phyloP scores from a whole-genome alignment of 331 rosid genomes.

The Ulmus americana region DNA sequence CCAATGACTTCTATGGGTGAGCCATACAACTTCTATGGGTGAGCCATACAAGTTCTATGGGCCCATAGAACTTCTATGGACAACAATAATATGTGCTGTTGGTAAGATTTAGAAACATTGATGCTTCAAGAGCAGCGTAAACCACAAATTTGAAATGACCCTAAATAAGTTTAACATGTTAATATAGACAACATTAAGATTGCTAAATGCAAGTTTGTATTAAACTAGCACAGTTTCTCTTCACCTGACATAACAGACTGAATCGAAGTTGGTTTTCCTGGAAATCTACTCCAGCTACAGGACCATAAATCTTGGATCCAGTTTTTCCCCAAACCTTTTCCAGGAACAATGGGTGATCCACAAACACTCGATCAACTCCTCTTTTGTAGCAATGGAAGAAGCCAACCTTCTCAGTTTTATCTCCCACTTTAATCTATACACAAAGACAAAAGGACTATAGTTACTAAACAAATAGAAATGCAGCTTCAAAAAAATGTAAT shows the following conservation, averaged over 20 bases:
- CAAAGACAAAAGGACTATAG: background rate
- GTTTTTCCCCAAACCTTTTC: constrained; percentile 81
- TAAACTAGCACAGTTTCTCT: constrained; percentile 8
- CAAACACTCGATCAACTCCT: constrained; percentile 76
- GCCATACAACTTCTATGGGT: too few relatives aligned
- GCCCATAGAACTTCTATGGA: too few relatives aligned
- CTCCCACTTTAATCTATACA: constrained; percentile 46
- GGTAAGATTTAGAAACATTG: constrained; percentile 52
- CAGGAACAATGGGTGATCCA: constrained; percentile 63
- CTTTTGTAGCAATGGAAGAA: constrained; percentile 68
- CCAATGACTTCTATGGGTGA: too few relatives aligned
- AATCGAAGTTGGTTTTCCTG: constrained; percentile 60
- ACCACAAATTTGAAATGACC: constrained; percentile 9
- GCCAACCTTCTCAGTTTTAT: constrained; percentile 45
- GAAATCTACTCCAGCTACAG: constrained; percentile 52
- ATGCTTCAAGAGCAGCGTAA: constrained; percentile 74
- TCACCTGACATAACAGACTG: constrained; percentile 67
- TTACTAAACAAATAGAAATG: background rate
- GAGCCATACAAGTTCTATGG: too few relatives aligned
- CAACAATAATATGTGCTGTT: constrained; percentile 47
- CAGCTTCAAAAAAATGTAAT: too few relatives aligned
- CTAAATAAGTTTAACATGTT: too few relatives aligned
- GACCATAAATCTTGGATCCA: constrained; percentile 64
- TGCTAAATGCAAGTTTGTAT: too few relatives aligned
- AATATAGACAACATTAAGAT: too few relatives aligned